Percentiles rank a stretch among this genome's conserved stretches.
Conservation (phyloP, 2,329 filamentous ascomycete genomes). For the Intubia oerlemansii region DNA sequence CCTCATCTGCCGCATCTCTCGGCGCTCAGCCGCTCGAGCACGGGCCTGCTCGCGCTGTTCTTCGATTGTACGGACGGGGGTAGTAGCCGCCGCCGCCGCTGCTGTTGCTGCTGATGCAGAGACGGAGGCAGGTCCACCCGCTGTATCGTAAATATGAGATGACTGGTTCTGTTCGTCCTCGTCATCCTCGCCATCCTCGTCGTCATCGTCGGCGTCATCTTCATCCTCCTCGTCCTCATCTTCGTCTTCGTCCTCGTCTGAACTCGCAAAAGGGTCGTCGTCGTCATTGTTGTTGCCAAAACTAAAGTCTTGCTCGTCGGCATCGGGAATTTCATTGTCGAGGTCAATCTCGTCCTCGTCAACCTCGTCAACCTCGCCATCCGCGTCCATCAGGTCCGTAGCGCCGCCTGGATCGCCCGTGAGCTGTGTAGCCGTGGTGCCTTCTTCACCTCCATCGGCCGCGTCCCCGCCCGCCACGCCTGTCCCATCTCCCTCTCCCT, state of each 20-base stretch:
- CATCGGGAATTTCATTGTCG: constrained; percentile 56
- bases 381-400: constrained; percentile 18
- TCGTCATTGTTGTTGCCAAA: constrained; percentile 23
- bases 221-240: constrained; percentile 12
- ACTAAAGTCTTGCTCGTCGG: constrained; percentile 29
- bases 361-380: constrained; percentile 19
- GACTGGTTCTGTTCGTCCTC: not conserved
- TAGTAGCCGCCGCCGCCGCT: not conserved
- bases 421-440: too few relatives aligned
- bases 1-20: constrained; percentile 27
- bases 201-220: constrained; percentile 16
- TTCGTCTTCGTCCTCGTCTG: constrained; percentile 15
- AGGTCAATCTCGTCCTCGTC: constrained; percentile 38
- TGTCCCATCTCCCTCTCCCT: too few relatives aligned
- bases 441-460: too few relatives aligned
- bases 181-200: not conserved
- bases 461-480: constrained; percentile 48
- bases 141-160: too few relatives aligned
- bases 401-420: constrained; percentile 33
- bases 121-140: too few relatives aligned
- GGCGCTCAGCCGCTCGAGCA: constrained; percentile 16
- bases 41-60: constrained; percentile 18
- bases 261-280: constrained; percentile 11
- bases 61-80: constrained; percentile 9
- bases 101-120: too few relatives aligned